Base-by-base conservation (phyloP, 2,329 filamentous ascomycete genomes). In the Penicillium sp. region DNA sequence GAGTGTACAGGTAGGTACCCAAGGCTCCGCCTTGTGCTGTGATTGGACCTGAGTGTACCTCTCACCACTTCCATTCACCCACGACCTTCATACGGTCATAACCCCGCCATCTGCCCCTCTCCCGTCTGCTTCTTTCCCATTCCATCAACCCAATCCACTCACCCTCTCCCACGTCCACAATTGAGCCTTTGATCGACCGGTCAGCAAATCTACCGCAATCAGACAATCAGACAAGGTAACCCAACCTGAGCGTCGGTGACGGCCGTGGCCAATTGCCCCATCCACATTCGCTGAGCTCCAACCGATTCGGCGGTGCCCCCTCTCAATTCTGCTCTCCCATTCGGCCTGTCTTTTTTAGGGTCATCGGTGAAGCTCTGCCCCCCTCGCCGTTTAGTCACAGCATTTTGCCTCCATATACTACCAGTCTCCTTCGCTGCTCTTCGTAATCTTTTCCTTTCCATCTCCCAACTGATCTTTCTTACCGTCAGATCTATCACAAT, bases 351-450 rank as follows among this genome's bases (percentile, higher is more conserved):
- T 61, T 65, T 69, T 68, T 64, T 32, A 11, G 62, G 66, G 66
- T 60, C 59, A 62, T 69, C 66, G 66, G 66, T 69, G 66, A 69
- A 69, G 53, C 55, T 18, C 18, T 55, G 53, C 38, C 58, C 54
- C 59, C 61, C 29, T 32, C 62, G 56, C 56, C 59, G 61, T 58
- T 62, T 63, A 66, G 61, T 62, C 61, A 60, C 55, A 49, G 47
- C 46, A 48, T 52, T 46, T 52, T 46, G 49, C 54, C 50, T 53
- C 52, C 56, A 58, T 39, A 58, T 33, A 51, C 52, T 39, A 45
- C 45, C 49, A 37, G 29, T 11, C 29, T 8, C 32, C 33, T 40
- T 43, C 43, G 42, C 52, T 42, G 41, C 47, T 53, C 28, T 36
- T 50, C 54, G 54, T 55, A 47, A 45, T 46, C 40, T 43, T 39